These are phyloP conservation scores for Platanus orientalis DNA, from an alignment of 164 flowering plant species.

Conservation along the genomic window DNA sequence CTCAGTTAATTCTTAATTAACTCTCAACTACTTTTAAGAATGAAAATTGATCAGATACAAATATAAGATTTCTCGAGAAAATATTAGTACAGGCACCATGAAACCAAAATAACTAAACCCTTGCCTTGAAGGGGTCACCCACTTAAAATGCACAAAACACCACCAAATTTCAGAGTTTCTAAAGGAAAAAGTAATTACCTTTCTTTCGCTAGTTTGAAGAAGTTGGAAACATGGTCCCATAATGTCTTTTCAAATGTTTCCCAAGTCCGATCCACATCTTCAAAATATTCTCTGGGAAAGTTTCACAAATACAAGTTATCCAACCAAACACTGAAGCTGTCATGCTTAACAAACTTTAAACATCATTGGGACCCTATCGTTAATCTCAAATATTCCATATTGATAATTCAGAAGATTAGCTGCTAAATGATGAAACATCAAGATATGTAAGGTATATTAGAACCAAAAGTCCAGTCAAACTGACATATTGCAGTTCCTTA, in stretches of 20 bases:
- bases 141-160: not conserved
- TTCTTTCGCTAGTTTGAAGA: constrained; percentile 82
- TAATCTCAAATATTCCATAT: not conserved
- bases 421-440: not conserved
- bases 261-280: constrained; percentile 96
- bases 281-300: constrained; percentile 82
- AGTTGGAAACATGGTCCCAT: constrained; percentile 87
- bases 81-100: not conserved
- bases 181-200: constrained; percentile 44
- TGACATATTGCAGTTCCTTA: too few relatives aligned
- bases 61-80: not conserved
- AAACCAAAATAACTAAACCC: not conserved
- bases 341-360: not conserved
- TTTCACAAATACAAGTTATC: not conserved
- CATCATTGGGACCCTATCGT: not conserved
- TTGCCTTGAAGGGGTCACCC: not conserved
- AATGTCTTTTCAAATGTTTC: constrained; percentile 95
- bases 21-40: not conserved
- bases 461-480: too few relatives aligned
- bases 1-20: not conserved
- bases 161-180: not conserved
- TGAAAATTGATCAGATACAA: not conserved
- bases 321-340: not conserved
- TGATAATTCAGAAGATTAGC: not conserved
- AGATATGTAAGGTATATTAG: not conserved